Percentiles rank a stretch among this genome's conserved stretches.
Conservation (phyloP, 257 asterid genomes). For the Solanum acaule region DNA sequence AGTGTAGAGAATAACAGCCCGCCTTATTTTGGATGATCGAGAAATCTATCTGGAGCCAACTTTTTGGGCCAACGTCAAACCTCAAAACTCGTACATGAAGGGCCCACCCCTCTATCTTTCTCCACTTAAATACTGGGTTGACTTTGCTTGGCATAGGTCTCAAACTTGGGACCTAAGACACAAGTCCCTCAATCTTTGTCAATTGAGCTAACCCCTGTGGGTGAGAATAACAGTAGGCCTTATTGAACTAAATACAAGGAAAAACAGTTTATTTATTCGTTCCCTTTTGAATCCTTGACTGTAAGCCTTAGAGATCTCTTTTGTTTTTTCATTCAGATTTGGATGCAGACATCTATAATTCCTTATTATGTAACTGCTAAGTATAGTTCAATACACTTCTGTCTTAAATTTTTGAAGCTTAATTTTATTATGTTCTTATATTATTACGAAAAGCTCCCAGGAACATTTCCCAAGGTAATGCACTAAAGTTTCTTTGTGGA, state of each 20-base stretch:
- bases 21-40: neutral
- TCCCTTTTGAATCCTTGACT: neutral
- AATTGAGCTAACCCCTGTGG: no score
- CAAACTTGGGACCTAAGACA: neutral
- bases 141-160: neutral
- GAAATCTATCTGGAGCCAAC: neutral
- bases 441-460: neutral
- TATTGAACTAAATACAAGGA: neutral
- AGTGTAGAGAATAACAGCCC: neutral
- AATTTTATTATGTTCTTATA: no score
- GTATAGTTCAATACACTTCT: neutral
- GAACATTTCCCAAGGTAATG: neutral
- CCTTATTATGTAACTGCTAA: neutral
- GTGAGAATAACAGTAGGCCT: no score
- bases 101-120: neutral
- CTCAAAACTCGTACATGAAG: neutral
- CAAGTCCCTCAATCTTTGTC: neutral
- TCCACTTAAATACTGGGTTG: neutral
- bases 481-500: neutral
- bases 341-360: neutral
- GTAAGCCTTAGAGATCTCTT: neutral
- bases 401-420: neutral
- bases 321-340: neutral
- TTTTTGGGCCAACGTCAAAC: neutral
- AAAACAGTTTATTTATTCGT: neutral